Evolutionary conservation across 2,329 filamentous ascomycete species (phyloP).

Genomic region (Fusarium neocosmosporiellum): DNA sequence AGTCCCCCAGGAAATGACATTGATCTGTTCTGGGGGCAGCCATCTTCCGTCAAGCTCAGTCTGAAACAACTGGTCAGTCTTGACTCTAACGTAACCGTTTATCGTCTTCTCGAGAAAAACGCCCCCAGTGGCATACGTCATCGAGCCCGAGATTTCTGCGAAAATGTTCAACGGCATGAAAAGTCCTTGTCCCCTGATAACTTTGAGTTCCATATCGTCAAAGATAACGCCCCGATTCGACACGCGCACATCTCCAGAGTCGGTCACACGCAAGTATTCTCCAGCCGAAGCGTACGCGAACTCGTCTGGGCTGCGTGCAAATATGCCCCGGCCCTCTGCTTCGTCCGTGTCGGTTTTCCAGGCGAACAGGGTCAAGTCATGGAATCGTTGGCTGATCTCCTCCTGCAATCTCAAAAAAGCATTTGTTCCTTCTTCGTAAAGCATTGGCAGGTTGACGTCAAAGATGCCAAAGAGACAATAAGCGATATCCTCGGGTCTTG

Average conservation of each 20-base stretch:
- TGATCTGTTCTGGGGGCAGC: background rate
- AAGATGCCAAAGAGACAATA: constrained; percentile 17
- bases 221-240: background rate
- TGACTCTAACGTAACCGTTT: background rate
- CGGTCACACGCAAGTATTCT: too few relatives aligned
- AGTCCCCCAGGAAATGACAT: background rate
- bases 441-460: constrained; percentile 12
- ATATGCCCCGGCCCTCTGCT: background rate
- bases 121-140: background rate
- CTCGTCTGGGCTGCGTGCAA: background rate
- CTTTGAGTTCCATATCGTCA: background rate
- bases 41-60: fast-evolving
- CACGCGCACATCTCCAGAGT: background rate
- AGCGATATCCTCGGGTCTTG: constrained; percentile 4
- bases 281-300: background rate
- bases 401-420: constrained; percentile 14
- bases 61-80: background rate
- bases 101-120: background rate
- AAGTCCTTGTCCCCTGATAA: background rate
- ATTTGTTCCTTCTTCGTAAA: constrained; percentile 8
- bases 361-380: background rate
- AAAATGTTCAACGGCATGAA: background rate
- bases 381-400: background rate
- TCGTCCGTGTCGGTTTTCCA: background rate
- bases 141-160: fast-evolving